Evolutionary conservation across 257 asterid genomes (phyloP), one percentile per base, ranked within the genome.

Genomic region (Capsicum baccatum): DNA sequence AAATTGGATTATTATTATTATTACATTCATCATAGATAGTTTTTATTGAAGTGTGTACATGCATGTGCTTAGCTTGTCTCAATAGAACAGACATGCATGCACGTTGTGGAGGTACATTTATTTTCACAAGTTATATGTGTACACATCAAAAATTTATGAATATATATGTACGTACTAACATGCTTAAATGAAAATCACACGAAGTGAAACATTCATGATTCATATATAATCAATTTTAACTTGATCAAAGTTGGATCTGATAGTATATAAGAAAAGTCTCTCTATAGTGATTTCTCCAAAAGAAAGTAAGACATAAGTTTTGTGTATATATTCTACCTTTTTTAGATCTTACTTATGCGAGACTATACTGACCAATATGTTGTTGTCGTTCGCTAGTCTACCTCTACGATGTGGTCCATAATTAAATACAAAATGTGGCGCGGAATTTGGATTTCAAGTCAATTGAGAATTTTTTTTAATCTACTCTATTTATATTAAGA

Each of bases 51-150:
- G 39, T 26, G 33, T 26, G 33, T 26, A 33, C n/a, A 37, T 78
- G 71, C 85, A 86, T 79, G 90, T 85, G 84, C 78, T 60, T 90
- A 94, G 84, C 78, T 60, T 90, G 95, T 89, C 87, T 87, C 89
- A 35, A 5, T 52, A 78, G 15, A 80, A 81, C 85, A 82, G 70
- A 26, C 33, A 26, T 26, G 33, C 33, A 26, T 26, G 33, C 33
- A 26, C 2, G 33, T 26, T 44, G 80, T 48, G 80, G 42, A 39
- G 3, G 14, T 69, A 37, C 52, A 68, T 68, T 68, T 7, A 39
- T 39, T 68, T 68, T 33, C 71, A 33, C 73, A 66, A 6, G n/a
- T 3, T 2, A 33, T 6, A 63, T 14, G 8, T 58, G 17, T 58
- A 7, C 4, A 35, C 4, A 21, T 60, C 35, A 67, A 33, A 12